phyloP scores from a whole-genome alignment of 1,284 basidiomycete genomes.

The Pascua sp. region DNA sequence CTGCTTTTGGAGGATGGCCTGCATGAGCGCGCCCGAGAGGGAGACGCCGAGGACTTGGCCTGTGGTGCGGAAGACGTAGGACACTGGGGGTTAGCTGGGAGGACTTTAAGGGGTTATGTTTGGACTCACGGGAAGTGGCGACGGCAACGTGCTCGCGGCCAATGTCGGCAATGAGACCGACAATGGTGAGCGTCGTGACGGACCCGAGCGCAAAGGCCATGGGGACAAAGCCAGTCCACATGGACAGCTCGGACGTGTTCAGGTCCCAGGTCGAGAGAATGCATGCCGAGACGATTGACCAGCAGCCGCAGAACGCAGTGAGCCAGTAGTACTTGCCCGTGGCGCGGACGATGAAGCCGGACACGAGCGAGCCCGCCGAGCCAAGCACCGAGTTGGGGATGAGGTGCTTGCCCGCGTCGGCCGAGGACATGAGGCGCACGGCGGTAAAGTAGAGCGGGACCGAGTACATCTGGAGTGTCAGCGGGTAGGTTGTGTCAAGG shows the following conservation, averaged over 20 bases:
- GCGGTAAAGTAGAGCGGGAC: constrained; percentile 82
- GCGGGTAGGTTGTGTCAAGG: neutral
- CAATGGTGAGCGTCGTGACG: constrained; percentile 40
- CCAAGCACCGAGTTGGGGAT: constrained; percentile 82
- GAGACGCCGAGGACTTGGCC: constrained; percentile 88
- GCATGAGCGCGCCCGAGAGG: constrained; percentile 73
- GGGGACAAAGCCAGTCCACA: constrained; percentile 17
- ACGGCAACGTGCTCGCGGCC: constrained; percentile 73
- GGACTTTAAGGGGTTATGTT: neutral
- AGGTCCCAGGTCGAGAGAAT: constrained; percentile 30
- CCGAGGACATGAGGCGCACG: constrained; percentile 69
- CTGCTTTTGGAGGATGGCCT: constrained; percentile 66
- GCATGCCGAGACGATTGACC: constrained; percentile 25
- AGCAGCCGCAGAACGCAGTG: constrained; percentile 24
- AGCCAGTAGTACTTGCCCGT: constrained; percentile 76
- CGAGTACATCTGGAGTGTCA: constrained; percentile 66
- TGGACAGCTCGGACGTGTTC: constrained; percentile 54
- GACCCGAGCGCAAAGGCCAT: constrained; percentile 25
- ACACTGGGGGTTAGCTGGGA: constrained; percentile 57
- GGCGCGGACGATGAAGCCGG: constrained; percentile 78
- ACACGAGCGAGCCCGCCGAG: constrained; percentile 72
- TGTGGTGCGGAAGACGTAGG: constrained; percentile 82
- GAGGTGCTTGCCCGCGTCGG: constrained; percentile 73
- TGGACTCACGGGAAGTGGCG: constrained; percentile 73
- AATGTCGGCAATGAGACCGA: constrained; percentile 76